Evolutionary conservation across 108 stramenopile species (phyloP), one percentile per base, ranked within the genome.

Genomic region (Fragilaria radians): DNA sequence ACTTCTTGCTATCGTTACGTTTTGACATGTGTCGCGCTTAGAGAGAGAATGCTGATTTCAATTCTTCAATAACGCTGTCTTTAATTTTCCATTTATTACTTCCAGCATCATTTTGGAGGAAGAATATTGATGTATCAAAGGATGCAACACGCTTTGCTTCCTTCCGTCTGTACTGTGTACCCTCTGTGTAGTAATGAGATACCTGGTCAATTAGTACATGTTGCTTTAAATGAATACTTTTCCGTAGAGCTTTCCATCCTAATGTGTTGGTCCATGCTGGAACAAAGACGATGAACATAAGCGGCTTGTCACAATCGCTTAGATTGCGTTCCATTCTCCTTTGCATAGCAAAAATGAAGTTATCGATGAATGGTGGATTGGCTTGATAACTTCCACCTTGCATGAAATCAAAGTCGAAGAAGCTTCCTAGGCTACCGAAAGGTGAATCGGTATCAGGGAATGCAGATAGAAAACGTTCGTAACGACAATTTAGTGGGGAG

Each of bases 321-420:
- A 74, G 58, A 28, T 62, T 57, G 11, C 62, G 19, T 29, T 85
- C 66, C 71, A 89, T 91, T 53, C 72, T 79, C 36, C 57, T 22
- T 31, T 69, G 72, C 80, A 95, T 86, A 24, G 34, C 56, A 9
- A 56, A 55, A 48, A 93, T 88, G 26, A 95, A 79, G 11, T 72
- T 71, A 4, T 86, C 81, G 25, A 86, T 78, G 67, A 95, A 95
- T 0, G 94, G 94, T 46, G 94, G 94, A 73, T 95, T 95, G 9
- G 92, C 94, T 60, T 95, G 78, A 48, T 63, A 89, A 45, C 78
- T 82, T 0, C 81, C 82, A 3, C 82, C 78, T 22, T 28, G 28
- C 25, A 31, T 57, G 45, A 82, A 80, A 54, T 77, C 64, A 4
- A 72, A 67, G 28, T 82, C 77, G 66, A 95, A 95, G 54, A 93